Base-by-base conservation (phyloP, 148 eudicot species). In the Persicaria maculosa region DNA sequence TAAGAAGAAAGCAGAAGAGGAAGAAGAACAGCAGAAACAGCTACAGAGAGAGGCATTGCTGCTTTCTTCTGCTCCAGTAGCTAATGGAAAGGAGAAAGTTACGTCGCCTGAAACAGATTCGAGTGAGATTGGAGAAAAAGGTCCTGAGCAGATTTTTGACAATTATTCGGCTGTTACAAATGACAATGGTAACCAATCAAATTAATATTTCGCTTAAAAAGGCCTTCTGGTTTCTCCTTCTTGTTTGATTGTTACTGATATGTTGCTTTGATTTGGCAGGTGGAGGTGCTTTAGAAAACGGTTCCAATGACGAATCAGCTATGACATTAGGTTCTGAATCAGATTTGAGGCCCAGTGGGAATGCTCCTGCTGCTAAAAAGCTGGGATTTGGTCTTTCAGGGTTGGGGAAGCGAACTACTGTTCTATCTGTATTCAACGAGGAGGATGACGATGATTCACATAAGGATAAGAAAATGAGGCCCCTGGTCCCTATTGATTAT, bases 401-500 rank as follows among this genome's bases (percentile, higher is more conserved):
- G 44, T 91, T 93, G 11, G 98, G 98, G 79, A 94, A 94, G 80
- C 82, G 98, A 86, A 84, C 91, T 65, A 76, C 92, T 47, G 97
- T 90, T 10, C 93, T 87, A 4, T 94, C 98, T 76, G 91, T 94
- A 64, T 94, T 94, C 75, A 82, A 86, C 9, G 90, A 90, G 81
- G 97, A 92, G 75, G 97, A 95, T 78, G 98, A 95, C 65, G 97
- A 92, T 75, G 94, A 92, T 75, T 85, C 92, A 71, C 94, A 92
- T 6, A 96, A 92, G 75, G 99, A 92, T 5, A 92, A 92, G 88
- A 92, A 90, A 80, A 89, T 92, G 97, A 88, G 97, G 83, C 99
- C 99, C 81, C 81, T 96, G 72, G 97, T 92, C 77, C 99, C 99
- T 3, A 89, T 92, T 78, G 97, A 96, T 77, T 90, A 96, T 87